Percentiles rank a stretch among this genome's conserved stretches.
Conservation (phyloP, 257 asterid genomes). For the Salvia miltiorrhiza region DNA sequence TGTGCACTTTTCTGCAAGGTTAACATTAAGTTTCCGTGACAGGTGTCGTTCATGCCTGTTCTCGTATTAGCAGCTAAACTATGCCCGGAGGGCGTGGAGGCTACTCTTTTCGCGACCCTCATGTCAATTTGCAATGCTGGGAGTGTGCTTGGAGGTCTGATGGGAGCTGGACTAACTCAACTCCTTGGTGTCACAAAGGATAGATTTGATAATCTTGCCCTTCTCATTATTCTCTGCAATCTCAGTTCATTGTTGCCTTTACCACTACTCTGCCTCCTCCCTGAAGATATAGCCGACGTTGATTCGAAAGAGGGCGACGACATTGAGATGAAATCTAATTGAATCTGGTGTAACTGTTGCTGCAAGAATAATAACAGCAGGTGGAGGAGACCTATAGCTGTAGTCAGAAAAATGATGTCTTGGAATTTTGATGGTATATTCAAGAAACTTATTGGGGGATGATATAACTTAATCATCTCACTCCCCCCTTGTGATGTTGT, state of each 20-base stretch:
- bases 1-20: neutral
- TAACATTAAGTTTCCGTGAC: constrained; percentile 20
- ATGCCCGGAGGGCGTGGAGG: constrained; percentile 97
- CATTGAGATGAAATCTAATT: constrained; percentile 75
- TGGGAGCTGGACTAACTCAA: constrained; percentile 91
- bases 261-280: constrained; percentile 90
- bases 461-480: neutral
- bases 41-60: constrained; percentile 98
- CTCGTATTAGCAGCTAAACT: constrained; percentile 94
- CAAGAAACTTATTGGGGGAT: neutral
- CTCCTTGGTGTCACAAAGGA: constrained; percentile 86
- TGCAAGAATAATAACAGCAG: constrained; percentile 2
- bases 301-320: constrained; percentile 41
- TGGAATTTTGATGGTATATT: too few species aligned
- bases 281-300: constrained; percentile 46
- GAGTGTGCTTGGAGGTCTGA: constrained; percentile 83
- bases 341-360: constrained; percentile 23
- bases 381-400: constrained; percentile 15
- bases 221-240: constrained; percentile 83
- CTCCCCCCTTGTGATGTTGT: neutral
- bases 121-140: constrained; percentile 96
- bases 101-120: constrained; percentile 93
- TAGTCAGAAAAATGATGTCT: constrained; percentile 18
- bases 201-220: constrained; percentile 63
- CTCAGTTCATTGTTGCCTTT: constrained; percentile 87